Conservation (phyloP, 176 grass and related monocot genomes). For the Juncus inflexus region DNA sequence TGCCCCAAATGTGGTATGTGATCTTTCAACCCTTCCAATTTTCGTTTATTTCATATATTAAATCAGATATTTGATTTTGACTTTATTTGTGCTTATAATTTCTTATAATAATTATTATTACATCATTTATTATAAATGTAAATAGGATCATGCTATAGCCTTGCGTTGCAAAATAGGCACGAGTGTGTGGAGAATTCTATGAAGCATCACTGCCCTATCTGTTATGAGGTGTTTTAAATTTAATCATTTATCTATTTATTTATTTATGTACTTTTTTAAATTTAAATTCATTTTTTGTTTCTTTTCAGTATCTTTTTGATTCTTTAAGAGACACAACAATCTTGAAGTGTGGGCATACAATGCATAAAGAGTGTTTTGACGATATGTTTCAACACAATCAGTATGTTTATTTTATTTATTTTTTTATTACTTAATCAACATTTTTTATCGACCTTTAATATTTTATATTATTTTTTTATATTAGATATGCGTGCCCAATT, state of each 20-base stretch:
- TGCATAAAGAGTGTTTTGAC: conserved; percentile 68
- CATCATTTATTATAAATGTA: conserved; percentile 14
- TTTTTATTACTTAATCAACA: conserved; percentile 19
- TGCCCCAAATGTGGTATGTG: conserved; percentile 87
- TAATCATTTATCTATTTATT: not conserved
- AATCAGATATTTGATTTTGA: not conserved
- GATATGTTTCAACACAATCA: conserved; percentile 72
- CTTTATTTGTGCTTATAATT: conserved; percentile 4
- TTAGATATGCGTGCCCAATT: conserved; percentile 93
- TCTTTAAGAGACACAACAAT: conserved; percentile 79
- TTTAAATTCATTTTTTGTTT: conserved; percentile 20
- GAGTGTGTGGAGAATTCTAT: conserved; percentile 92
- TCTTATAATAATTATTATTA: conserved; percentile 4
- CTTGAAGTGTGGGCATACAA: conserved; percentile 88
- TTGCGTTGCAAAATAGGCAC: conserved; percentile 62
- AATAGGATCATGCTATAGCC: conserved; percentile 77
- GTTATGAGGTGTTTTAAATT: conserved; percentile 64
- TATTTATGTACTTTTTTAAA: not conserved
- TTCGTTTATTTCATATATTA: conserved; percentile 5
- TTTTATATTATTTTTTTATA: conserved; percentile 6
- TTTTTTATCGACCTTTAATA: conserved; percentile 6
- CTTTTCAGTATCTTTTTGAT: conserved; percentile 94
- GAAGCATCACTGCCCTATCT: conserved; percentile 91
- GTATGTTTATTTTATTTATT: conserved; percentile 39
- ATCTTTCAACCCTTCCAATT: conserved; percentile 24